Evolutionary conservation across 768 basidiomycete species (phyloP).

Genomic region (Boletellus ananas): DNA sequence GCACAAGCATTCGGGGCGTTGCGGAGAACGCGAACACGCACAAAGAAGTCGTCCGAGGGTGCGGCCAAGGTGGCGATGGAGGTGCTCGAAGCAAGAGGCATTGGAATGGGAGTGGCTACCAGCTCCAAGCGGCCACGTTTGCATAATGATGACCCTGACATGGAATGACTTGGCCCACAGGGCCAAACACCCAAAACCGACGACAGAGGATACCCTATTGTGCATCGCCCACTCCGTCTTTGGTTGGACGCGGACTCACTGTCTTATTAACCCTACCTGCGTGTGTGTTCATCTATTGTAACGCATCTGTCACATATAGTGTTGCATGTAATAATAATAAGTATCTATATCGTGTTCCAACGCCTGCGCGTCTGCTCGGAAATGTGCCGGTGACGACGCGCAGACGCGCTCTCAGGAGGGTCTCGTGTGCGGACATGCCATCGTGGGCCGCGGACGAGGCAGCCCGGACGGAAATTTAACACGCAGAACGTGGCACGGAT

Average conservation of each 20-base stretch:
- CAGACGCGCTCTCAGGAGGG: not conserved
- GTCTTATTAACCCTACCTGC: conserved; percentile 26
- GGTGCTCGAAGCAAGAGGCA: conserved; percentile 77
- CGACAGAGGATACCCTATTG: conserved; percentile 28
- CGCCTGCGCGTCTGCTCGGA: conserved; percentile 3
- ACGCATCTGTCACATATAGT: conserved; percentile 31
- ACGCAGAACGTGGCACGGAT: conserved; percentile 13
- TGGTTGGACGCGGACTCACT: conserved; percentile 25
- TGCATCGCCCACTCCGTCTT: conserved; percentile 20
- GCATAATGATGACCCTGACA: conserved; percentile 50
- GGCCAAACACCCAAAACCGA: conserved; percentile 13
- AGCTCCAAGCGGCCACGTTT: conserved; percentile 43
- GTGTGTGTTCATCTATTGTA: conserved; percentile 30
- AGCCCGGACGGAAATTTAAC: conserved; percentile 24
- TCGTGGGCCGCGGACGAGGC: conserved; percentile 25
- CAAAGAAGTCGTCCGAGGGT: conserved; percentile 68
- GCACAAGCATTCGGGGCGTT: conserved; percentile 86
- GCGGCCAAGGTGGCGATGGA: conserved; percentile 74
- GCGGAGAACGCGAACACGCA: conserved; percentile 70
- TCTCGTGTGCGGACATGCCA: conserved; percentile 1
- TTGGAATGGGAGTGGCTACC: conserved; percentile 46
- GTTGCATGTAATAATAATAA: conserved; percentile 32
- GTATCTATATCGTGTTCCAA: too few species aligned
- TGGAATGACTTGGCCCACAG: conserved; percentile 23
- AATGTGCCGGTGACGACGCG: conserved; percentile 6